Evolutionary conservation across 352 stramenopile genomes (phyloP).

Genomic region (Globisporangium parvum): DNA sequence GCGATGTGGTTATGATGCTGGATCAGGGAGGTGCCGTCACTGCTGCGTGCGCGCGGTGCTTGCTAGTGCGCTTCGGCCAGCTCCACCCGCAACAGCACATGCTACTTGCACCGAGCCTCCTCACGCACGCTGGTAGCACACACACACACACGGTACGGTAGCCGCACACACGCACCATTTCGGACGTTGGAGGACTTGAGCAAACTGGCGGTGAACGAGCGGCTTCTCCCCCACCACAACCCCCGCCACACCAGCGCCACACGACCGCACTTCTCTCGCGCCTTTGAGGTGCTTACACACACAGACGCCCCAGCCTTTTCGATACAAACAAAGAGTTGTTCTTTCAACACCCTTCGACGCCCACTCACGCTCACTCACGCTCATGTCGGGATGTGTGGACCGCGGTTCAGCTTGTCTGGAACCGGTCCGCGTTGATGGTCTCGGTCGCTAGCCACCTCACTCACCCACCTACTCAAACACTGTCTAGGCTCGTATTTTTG

Average conservation of each 20-base stretch:
- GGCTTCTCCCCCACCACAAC: conserved; percentile 1
- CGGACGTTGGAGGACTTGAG: conserved; percentile 14
- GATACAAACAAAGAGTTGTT: not conserved
- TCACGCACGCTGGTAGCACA: not conserved
- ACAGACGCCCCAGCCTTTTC: not conserved
- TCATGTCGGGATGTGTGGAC: not conserved
- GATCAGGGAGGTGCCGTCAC: too few relatives aligned
- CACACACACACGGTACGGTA: not conserved
- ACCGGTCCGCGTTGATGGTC: too few relatives aligned
- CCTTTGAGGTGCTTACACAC: not conserved
- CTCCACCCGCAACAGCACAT: not conserved
- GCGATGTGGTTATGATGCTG: too few relatives aligned
- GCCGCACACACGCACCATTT: conserved; percentile 15
- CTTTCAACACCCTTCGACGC: not conserved
- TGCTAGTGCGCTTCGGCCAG: too few relatives aligned
- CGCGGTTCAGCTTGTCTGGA: too few relatives aligned
- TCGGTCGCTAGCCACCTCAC: too few relatives aligned
- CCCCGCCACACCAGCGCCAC: not conserved
- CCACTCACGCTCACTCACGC: not conserved
- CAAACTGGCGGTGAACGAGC: conserved; percentile 9
- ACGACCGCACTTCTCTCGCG: conserved; percentile 1
- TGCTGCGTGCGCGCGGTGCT: too few relatives aligned
- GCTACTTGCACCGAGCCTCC: not conserved
- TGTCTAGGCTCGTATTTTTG: too few relatives aligned
- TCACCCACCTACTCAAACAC: too few relatives aligned